Percentiles rank a stretch among this genome's conserved stretches.
These are phyloP conservation scores for Trapa bicornis DNA, from an alignment of 345 rosid species.

Conservation along the genomic window DNA sequence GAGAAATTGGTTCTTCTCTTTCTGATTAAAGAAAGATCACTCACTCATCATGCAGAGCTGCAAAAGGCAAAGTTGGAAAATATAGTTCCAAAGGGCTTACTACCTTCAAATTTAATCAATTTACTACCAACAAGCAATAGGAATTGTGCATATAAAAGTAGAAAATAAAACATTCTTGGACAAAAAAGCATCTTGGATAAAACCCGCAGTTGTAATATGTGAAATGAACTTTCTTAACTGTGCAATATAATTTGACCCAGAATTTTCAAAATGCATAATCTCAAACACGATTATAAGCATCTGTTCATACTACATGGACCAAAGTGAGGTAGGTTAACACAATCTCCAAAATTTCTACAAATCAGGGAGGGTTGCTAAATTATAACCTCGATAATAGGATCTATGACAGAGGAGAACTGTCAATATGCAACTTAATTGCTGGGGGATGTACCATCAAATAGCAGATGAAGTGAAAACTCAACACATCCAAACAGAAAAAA, in stretches of 20 bases:
- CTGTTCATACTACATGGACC: no score
- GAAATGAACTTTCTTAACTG: no score
- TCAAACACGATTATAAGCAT: no score
- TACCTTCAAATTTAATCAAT: background rate
- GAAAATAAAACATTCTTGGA: background rate
- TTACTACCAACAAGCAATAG: background rate
- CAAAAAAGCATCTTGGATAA: background rate
- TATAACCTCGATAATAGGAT: no score
- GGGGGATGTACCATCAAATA: background rate
- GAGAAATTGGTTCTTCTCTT: background rate
- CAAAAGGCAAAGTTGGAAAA: background rate
- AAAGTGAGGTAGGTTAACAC: no score
- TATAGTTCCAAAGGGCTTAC: background rate
- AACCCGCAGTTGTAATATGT: no score
- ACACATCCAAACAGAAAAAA: background rate
- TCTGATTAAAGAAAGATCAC: background rate
- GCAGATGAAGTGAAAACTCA: background rate
- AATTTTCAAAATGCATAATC: no score
- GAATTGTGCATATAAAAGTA: background rate
- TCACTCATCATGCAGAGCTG: background rate
- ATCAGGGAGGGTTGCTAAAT: no score
- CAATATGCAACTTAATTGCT: no score
- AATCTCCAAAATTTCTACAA: no score
- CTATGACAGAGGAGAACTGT: no score
- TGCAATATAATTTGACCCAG: no score